Evolutionary conservation across 2,329 filamentous ascomycete species (phyloP), one percentile per base, ranked within the genome.

Genomic region (Didymella keratinophila): DNA sequence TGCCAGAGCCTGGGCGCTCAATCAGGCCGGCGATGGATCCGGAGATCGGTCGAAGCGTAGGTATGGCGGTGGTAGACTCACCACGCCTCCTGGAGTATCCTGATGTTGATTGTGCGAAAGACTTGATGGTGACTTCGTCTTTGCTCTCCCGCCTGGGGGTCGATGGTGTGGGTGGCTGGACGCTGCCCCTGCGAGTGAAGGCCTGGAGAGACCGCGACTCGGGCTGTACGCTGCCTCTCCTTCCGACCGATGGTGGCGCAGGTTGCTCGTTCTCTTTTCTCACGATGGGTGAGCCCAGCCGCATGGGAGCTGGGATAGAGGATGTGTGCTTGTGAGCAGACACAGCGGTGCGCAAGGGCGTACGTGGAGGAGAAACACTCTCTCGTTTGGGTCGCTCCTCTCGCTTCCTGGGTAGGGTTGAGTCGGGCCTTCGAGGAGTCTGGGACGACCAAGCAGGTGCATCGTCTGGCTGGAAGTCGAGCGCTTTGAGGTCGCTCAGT

Each of bases 401-500:
- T 25, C 52, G 66, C 12, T 53, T 57, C 34, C 70, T 68, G 14
- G 56, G 65, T 25, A 68, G 53, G 9, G 63, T 53, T 43, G 70
- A 68, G 11, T 72, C 71, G 18, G 65, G 63, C 51, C 66, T 66
- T 42, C 67, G 71, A 61, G 76, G 75, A 65, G 74, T 75, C 68
- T 77, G 72, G 42, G 75, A 71, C 42, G 73, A 75, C 75, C 75
- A 78, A 60, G 67, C 67, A 46, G 75, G 75, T 36, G 71, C 67
- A 62, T 76, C 62, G 56, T 88, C 63, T 71, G 73, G 82, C 14
- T 43, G 41, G 54, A 86, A 83, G 78, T 94, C 88, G 18, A 91
- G 80, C 55, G 81, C 84, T 66, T 87, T 90, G 46, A 98, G 82
- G 75, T 98, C 94, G 4, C 93, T 97, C 41, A 98, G 80, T 25